These are phyloP conservation scores for Neofusicoccum sp. DNA, from an alignment of 2,329 filamentous ascomycete species.

Conservation along the genomic window DNA sequence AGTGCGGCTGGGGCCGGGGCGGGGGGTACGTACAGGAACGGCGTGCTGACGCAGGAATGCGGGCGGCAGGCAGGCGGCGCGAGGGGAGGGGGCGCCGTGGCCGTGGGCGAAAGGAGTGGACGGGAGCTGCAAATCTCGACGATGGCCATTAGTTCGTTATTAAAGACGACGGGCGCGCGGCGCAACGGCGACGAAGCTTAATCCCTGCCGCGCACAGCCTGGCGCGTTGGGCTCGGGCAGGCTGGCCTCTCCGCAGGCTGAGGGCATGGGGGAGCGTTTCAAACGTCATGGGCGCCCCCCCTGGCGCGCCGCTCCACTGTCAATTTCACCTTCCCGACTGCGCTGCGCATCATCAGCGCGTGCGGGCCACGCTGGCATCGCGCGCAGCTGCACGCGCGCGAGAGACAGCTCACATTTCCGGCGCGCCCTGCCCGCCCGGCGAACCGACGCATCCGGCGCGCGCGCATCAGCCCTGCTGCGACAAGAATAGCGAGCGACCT, in stretches of 20 bases:
- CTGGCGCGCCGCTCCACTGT: not conserved
- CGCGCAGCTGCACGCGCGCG: not conserved
- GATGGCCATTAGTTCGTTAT: constrained; percentile 14
- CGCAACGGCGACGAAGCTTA: constrained; percentile 12
- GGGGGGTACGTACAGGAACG: constrained; percentile 12
- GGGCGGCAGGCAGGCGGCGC: not conserved
- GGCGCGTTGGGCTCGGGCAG: constrained; percentile 1
- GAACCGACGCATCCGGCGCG: constrained; percentile 9
- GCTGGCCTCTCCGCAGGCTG: not conserved
- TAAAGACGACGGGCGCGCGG: constrained; percentile 13
- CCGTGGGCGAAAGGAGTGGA: constrained; percentile 1
- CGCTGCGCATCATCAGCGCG: not conserved
- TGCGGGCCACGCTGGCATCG: not conserved
- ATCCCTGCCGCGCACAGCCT: constrained; percentile 7
- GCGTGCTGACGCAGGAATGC: constrained; percentile 4
- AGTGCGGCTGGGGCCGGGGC: constrained; percentile 11
- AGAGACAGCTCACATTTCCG: not conserved
- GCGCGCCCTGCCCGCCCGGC: not conserved
- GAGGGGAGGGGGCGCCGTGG: not conserved
- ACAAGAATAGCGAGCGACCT: constrained; percentile 15
- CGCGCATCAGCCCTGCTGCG: not conserved
- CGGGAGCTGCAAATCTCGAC: constrained; percentile 6
- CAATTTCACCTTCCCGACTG: not conserved
- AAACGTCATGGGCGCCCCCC: not conserved
- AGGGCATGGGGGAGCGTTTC: not conserved